phyloP scores from a whole-genome alignment of 805 yeast genomes.

The Maudiozyma serrabonitensis region DNA sequence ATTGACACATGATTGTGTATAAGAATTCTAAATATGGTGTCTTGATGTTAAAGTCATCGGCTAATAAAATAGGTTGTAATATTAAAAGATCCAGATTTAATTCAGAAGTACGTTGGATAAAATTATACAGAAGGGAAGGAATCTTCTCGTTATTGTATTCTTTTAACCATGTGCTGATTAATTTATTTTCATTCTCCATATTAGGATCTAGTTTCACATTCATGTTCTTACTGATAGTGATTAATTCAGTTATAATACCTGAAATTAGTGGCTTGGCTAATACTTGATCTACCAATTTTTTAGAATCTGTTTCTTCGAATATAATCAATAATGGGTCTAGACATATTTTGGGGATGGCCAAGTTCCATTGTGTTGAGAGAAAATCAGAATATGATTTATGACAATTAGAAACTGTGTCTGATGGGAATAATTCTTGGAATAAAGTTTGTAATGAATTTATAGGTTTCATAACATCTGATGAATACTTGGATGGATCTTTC shows the following conservation, averaged over 20 bases:
- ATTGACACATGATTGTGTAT: constrained; percentile 66
- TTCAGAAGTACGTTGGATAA: constrained; percentile 36
- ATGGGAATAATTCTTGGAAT: constrained; percentile 14
- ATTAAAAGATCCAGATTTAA: constrained; percentile 62
- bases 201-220: constrained; percentile 54
- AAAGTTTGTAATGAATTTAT: constrained; percentile 12
- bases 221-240: constrained; percentile 62
- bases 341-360: constrained; percentile 68
- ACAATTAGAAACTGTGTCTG: constrained; percentile 31
- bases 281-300: constrained; percentile 47
- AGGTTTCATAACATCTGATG: constrained; percentile 8
- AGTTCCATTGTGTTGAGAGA: constrained; percentile 69
- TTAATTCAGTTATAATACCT: constrained; percentile 65
- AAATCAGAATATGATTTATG: constrained; percentile 34
- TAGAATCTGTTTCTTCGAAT: constrained; percentile 57
- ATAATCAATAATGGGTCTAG: constrained; percentile 64
- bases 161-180: constrained; percentile 43
- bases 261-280: constrained; percentile 73
- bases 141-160: constrained; percentile 29
- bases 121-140: constrained; percentile 58
- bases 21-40: constrained; percentile 85
- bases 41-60: constrained; percentile 74
- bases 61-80: constrained; percentile 76
- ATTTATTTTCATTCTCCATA: constrained; percentile 50
- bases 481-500: constrained; percentile 4